Evolutionary conservation across 2,329 filamentous ascomycete species (phyloP), one percentile per base, ranked within the genome.

Genomic region (Colletotrichum tropicale): DNA sequence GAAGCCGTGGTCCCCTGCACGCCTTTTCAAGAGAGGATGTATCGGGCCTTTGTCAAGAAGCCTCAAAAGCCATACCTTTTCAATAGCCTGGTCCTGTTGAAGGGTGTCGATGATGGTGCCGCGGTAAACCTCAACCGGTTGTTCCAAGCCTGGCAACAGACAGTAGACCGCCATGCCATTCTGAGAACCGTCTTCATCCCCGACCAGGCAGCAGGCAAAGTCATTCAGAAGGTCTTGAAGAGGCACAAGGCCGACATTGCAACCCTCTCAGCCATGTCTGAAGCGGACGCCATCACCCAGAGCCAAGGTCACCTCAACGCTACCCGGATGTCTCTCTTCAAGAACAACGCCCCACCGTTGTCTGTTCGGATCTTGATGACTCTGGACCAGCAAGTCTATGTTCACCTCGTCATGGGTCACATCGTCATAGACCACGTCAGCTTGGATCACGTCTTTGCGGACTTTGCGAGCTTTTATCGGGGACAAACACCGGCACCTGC

Each of bases 121-220:
- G 6, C 36, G 5, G 10, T 58, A 1, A 84, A 93, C 56, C 79
- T 85, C 16, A 82, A 85, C n/a, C 85, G 86, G 15, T 85, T 93
- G 18, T 83, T 88, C n/a, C 72, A 81, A 10, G 86, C 87, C 55
- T 92, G 90, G 78, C 86, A 87, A 62, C 83, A 90, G 30, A 88
- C 94, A 5, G 89, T 94, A 2, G 83, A 87, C 9, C 86, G 86
- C 9, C 91, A 93, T 80, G 91, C 93, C 77, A 91, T 94, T 32
- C 84, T 94, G 5, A 90, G 92, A 7, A 94, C 92, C 0, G 89
- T 93, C 4, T 94, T 94, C 75, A 86, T 93, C 16, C 85, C 87
- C 69, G 72, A 75, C 7, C 21, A 55, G 3, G 10, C 18, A 3
- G 36, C 61, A 6, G 84, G 87, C 69, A 84, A 86, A 26, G 84